Evolutionary conservation across 2,329 filamentous ascomycete species (phyloP).

Genomic region (Cladosporium sp.): DNA sequence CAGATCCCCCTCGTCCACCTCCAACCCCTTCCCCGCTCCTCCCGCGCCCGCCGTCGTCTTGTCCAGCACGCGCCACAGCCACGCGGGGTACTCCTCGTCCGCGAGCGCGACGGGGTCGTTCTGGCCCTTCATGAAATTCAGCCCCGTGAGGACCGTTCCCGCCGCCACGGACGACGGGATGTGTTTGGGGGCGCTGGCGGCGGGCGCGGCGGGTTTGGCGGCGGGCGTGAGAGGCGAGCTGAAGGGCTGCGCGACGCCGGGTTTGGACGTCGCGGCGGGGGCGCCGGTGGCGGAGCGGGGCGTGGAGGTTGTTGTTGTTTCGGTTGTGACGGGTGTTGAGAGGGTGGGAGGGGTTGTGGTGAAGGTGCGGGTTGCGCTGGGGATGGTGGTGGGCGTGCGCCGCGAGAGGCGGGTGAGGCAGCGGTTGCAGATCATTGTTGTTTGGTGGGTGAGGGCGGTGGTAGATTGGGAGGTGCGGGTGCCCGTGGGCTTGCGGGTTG

Average conservation of each 20-base stretch:
- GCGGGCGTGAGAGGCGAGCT: slow-evolving; percentile 17
- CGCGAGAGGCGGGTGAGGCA: slow-evolving; percentile 23
- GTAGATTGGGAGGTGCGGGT: neutral
- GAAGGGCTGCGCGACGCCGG: slow-evolving; percentile 39
- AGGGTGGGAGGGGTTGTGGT: slow-evolving; percentile 6
- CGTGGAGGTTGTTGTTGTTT: slow-evolving; percentile 25
- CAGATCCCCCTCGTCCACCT: slow-evolving; percentile 62
- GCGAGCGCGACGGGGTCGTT: slow-evolving; percentile 66
- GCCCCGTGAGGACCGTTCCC: slow-evolving; percentile 64
- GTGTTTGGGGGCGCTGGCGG: slow-evolving; percentile 26
- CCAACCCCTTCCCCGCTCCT: slow-evolving; percentile 49
- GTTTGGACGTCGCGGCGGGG: slow-evolving; percentile 40
- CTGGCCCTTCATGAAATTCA: slow-evolving; percentile 71
- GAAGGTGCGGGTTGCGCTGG: neutral
- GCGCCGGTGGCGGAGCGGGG: slow-evolving; percentile 26
- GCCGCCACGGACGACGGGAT: slow-evolving; percentile 49
- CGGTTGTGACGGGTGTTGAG: slow-evolving; percentile 23
- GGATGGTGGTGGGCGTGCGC: slow-evolving; percentile 7
- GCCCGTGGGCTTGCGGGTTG: neutral
- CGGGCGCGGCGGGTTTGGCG: slow-evolving; percentile 26
- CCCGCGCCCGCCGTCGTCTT: slow-evolving; percentile 45
- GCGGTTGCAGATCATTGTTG: slow-evolving; percentile 26
- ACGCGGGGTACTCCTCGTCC: slow-evolving; percentile 71
- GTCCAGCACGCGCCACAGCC: slow-evolving; percentile 69
- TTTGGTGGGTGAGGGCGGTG: neutral